phyloP scores from a whole-genome alignment of 2,329 filamentous ascomycete species.

The Ploettnerulaceae sp. region DNA sequence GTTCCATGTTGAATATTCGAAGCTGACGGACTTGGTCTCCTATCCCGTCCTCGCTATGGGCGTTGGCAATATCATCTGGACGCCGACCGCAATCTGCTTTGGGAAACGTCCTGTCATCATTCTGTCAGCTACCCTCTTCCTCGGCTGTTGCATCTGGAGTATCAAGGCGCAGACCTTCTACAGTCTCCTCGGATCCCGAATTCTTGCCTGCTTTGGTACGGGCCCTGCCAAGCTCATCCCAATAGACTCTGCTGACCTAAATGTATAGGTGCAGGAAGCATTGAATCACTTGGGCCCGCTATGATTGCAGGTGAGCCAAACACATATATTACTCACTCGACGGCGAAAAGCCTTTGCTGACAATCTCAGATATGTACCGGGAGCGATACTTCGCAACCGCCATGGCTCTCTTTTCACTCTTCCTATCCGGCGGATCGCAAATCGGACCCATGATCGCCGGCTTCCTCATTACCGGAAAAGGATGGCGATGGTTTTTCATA shows the following conservation, averaged over 20 bases:
- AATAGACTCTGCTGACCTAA: too few relatives aligned
- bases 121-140: slow-evolving; percentile 32
- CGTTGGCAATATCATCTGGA: slow-evolving; percentile 21
- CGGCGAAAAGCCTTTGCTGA: not conserved
- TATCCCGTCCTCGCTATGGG: slow-evolving; percentile 24
- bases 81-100: slow-evolving; percentile 25
- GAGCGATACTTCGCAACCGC: slow-evolving; percentile 24
- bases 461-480: slow-evolving; percentile 32
- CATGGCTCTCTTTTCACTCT: slow-evolving; percentile 35
- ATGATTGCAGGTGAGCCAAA: slow-evolving; percentile 25
- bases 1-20: slow-evolving; percentile 15
- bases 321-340: not conserved
- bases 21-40: slow-evolving; percentile 18
- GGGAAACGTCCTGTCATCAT: slow-evolving; percentile 37
- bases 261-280: slow-evolving; percentile 11
- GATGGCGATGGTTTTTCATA: slow-evolving; percentile 39
- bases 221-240: too few relatives aligned
- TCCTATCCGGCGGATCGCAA: slow-evolving; percentile 34
- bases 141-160: slow-evolving; percentile 33
- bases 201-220: slow-evolving; percentile 32
- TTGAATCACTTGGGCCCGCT: slow-evolving; percentile 35
- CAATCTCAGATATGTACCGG: slow-evolving; percentile 15
- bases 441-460: slow-evolving; percentile 36
- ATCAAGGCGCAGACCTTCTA: slow-evolving; percentile 32
- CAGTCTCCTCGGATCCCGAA: slow-evolving; percentile 33